These are phyloP conservation scores for Ambrosia hybrid DNA, from an alignment of 140 eudicot species.

Conservation along the genomic window DNA sequence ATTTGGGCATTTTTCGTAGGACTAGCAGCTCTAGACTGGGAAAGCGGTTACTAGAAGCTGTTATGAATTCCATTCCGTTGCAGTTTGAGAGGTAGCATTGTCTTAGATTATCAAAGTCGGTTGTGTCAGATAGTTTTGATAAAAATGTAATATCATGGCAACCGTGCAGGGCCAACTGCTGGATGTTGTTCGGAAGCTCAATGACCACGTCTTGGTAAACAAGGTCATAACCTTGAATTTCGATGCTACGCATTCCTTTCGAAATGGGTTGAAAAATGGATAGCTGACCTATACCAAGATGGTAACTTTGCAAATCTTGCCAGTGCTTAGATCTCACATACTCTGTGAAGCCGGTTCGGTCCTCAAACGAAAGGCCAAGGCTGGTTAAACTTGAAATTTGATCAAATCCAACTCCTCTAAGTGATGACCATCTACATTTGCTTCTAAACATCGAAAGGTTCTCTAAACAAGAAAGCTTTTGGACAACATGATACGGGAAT, in stretches of 20 bases:
- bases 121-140: conserved; percentile 18
- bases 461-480: conserved; percentile 38
- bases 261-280: conserved; percentile 31
- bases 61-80: conserved; percentile 29
- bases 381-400: conserved; percentile 34
- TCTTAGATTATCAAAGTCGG: conserved; percentile 28
- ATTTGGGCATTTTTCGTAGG: conserved; percentile 39
- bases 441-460: conserved; percentile 39
- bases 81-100: conserved; percentile 41
- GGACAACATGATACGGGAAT: conserved; percentile 32
- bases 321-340: conserved; percentile 45
- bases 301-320: conserved; percentile 40
- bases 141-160: conserved; percentile 41
- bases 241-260: conserved; percentile 33
- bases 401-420: conserved; percentile 27
- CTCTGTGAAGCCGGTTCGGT: conserved; percentile 35
- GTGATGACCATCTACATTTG: conserved; percentile 38
- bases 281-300: conserved; percentile 44
- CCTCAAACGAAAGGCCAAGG: conserved; percentile 42
- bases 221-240: conserved; percentile 46
- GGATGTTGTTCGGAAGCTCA: conserved; percentile 40
- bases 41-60: conserved; percentile 23
- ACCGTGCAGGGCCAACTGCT: conserved; percentile 41
- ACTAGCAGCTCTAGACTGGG: conserved; percentile 38
- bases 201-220: conserved; percentile 23